Evolutionary conservation across 257 asterid species (phyloP).

Genomic region (Solanum infundibuliforme): DNA sequence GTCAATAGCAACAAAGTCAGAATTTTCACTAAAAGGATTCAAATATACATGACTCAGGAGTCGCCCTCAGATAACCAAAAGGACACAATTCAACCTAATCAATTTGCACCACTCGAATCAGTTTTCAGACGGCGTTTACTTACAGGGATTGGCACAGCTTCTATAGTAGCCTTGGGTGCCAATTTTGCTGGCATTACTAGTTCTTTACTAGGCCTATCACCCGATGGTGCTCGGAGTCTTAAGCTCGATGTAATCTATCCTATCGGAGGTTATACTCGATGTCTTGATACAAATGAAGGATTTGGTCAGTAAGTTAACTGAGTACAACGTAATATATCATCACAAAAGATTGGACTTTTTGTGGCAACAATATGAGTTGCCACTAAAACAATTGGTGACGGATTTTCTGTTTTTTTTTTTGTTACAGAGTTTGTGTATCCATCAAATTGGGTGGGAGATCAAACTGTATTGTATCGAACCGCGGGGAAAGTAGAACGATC

Average conservation of each 20-base stretch:
- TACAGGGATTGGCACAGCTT: constrained; percentile 53
- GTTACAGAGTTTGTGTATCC: constrained; percentile 72
- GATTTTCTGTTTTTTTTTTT: background rate
- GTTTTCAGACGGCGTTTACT: constrained; percentile 66
- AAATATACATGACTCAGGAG: constrained; percentile 6
- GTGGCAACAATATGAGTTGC: background rate
- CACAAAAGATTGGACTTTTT: background rate
- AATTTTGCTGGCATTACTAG: constrained; percentile 75
- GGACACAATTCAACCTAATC: constrained; percentile 26
- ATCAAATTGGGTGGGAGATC: constrained; percentile 85
- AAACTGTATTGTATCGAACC: constrained; percentile 59
- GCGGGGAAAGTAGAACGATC: constrained; percentile 71
- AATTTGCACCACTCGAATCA: constrained; percentile 49
- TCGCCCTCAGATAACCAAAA: constrained; percentile 11
- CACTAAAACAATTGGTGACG: background rate
- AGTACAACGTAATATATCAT: background rate
- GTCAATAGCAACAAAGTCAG: background rate
- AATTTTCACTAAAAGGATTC: background rate
- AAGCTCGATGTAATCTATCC: constrained; percentile 81
- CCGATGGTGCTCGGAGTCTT: constrained; percentile 54
- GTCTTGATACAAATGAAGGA: constrained; percentile 52
- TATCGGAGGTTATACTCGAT: constrained; percentile 56
- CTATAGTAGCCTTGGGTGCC: constrained; percentile 62
- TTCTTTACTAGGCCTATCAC: constrained; percentile 62
- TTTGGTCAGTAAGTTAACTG: constrained; percentile 42